phyloP scores from a whole-genome alignment of 129 eudicot species.

The Smallanthus sonchifolius region DNA sequence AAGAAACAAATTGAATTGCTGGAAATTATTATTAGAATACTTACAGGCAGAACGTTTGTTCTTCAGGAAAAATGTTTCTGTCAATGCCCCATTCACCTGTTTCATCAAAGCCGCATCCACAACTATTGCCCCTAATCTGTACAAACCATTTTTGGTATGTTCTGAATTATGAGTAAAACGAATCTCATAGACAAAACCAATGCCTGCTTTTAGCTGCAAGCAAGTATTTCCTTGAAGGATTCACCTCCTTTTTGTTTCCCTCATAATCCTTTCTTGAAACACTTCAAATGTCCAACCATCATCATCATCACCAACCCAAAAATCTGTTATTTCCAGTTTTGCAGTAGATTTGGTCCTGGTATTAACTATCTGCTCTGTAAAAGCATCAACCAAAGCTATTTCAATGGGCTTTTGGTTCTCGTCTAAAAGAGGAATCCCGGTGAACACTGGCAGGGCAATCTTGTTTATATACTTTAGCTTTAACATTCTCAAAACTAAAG shows the following conservation, averaged over 20 bases:
- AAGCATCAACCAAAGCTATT: slow-evolving; percentile 43
- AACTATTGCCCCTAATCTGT: slow-evolving; percentile 47
- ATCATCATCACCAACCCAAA: slow-evolving; percentile 42
- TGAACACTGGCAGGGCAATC: slow-evolving; percentile 36
- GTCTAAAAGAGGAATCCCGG: slow-evolving; percentile 50
- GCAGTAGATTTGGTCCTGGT: no score
- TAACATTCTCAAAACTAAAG: slow-evolving; percentile 21
- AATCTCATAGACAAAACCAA: slow-evolving; percentile 30
- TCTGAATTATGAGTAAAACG: slow-evolving; percentile 34
- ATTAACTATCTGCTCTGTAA: slow-evolving; percentile 35
- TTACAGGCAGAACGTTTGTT: slow-evolving; percentile 40
- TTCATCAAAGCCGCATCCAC: slow-evolving; percentile 20
- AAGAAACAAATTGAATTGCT: no score
- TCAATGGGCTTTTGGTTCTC: slow-evolving; percentile 24
- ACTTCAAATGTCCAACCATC: slow-evolving; percentile 45
- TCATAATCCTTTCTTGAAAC: slow-evolving; percentile 33
- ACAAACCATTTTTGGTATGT: slow-evolving; percentile 36
- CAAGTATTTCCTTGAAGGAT: slow-evolving; percentile 40
- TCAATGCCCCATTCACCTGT: slow-evolving; percentile 46
- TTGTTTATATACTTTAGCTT: slow-evolving; percentile 32
- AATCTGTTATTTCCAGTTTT: slow-evolving; percentile 40
- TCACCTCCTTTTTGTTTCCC: slow-evolving; percentile 41
- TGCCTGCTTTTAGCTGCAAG: slow-evolving; percentile 46
- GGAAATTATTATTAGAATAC: no score
- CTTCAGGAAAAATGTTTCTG: slow-evolving; percentile 44